Base-by-base conservation (phyloP, 139 green algal species). In the Ulvella scutata region DNA sequence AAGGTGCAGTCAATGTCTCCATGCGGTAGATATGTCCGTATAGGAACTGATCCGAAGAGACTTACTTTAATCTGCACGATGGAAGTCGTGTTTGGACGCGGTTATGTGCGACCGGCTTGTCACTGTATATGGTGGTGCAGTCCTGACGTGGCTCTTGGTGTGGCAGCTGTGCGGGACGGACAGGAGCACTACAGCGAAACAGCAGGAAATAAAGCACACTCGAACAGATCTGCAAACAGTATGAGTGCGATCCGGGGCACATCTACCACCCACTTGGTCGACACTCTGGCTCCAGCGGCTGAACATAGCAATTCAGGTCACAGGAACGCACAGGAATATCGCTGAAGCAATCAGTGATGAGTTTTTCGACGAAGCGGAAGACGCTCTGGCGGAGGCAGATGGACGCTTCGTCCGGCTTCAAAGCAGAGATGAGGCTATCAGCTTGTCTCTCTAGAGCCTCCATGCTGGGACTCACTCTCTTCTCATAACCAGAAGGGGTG, bases 1-100 rank as follows among this genome's bases (percentile, higher is more conserved):
- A 98, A 96, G 4, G 94, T 87, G 34, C 84, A 92, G 79, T 99
- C 94, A 72, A 99, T 97, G 80, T 99, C 94, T 3, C 94, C 94
- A 72, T 98, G 93, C 3, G 94, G 94, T 28, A 99, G 81, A 74
- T 95, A 98, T 0, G 94, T 96, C 20, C 88, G 85, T 34, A 99
- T 83, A 29, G 94, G 94, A 43, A 99, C 94, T 0, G 89, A 96
- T 9, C 94, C 94, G 83, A 98, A 99, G 73, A 89, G 87, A 74
- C 87, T 92, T 0, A 87, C 85, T 33, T 90, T 79, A 33, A 97
- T 92, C 88, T 95, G 81, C 61, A 67, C 9, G 9, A 6, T 67
- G 6, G 51, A n/a, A n/a, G n/a, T n/a, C n/a, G n/a, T n/a, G n/a
- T n/a, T n/a, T n/a, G n/a, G n/a, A n/a, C n/a, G n/a, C n/a, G n/a